A percentile compares a stretch with the other conserved stretches of the same genome.
Conservation (phyloP, 2,329 filamentous ascomycete genomes). For the Paradendryphiella salina region DNA sequence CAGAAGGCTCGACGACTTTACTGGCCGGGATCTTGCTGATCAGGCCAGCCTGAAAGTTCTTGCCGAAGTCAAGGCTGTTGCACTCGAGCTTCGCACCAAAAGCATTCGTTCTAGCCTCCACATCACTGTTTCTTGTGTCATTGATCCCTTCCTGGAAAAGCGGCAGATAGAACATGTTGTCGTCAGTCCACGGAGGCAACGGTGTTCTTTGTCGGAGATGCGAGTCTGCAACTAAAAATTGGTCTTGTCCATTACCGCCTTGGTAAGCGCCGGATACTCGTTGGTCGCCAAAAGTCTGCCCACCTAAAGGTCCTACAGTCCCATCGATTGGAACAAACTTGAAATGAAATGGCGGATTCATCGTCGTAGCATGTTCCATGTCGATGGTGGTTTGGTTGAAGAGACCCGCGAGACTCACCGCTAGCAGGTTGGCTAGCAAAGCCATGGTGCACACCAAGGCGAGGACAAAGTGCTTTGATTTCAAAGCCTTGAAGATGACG, state of each 20-base stretch:
- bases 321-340: conserved; percentile 37
- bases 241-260: conserved; percentile 38
- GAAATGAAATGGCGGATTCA: conserved; percentile 17
- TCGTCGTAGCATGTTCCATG: conserved; percentile 10
- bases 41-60: not conserved
- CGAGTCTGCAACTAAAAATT: conserved; percentile 51
- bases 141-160: conserved; percentile 29
- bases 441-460: conserved; percentile 54
- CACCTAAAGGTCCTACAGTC: conserved; percentile 14
- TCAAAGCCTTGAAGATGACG: conserved; percentile 51
- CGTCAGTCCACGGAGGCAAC: conserved; percentile 57
- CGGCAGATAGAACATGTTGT: conserved; percentile 54
- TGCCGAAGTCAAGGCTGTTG: not conserved
- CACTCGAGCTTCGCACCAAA: conserved; percentile 31
- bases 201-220: conserved; percentile 52
- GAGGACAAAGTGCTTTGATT: conserved; percentile 53
- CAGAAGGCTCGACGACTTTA: not conserved
- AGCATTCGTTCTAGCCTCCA: conserved; percentile 36
- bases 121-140: not conserved
- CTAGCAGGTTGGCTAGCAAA: conserved; percentile 57
- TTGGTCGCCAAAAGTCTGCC: not conserved
- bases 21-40: not conserved
- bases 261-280: conserved; percentile 30
- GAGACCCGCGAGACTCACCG: conserved; percentile 57
- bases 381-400: conserved; percentile 49